Base-by-base conservation (phyloP, 345 rosid genomes). In the thale cress (Arabidopsis thaliana) region DNA sequence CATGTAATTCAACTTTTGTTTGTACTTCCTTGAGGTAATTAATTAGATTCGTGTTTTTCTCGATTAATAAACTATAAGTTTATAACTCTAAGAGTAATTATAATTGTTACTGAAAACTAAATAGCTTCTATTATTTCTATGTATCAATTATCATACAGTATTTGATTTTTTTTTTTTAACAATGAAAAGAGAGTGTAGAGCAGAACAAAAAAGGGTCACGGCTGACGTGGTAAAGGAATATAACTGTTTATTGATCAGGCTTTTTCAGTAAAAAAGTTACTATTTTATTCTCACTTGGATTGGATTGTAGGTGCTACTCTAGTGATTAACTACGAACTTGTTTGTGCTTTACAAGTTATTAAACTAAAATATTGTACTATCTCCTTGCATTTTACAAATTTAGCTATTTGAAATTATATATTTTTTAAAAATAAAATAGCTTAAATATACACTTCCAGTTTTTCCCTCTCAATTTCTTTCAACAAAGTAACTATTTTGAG, bases 171-270 rank as follows among this genome's bases (percentile, higher is more conserved):
- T 24, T 7, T 33, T 24, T 8, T 11, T 2, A 1, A 11, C 8
- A 53, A 53, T n/a, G 28, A 53, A 59, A 23, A 60, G 24, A 61
- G 36, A 62, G 23, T 37, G 23, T 33, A 49, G 32, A 45, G 52
- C 25, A 58, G 46, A 28, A 28, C 32, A 11, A 53, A 49, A 59
- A 37, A 10, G 59, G 13, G 25, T 4, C 10, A 59, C 4, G 30
- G 49, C 20, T 61, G 69, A 28, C 41, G 44, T 50, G 34, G 49
- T 52, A 40, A 51, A 51, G 69, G 77, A 74, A 65, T 36, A 65
- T 63, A 56, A 57, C 50, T 74, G 51, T 57, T 74, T 45, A 25
- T 46, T 57, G 42, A 57, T 36, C 51, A 65, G 51, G 66, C 59
- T 36, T 65, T 72, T 28, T 48, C 50, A 44, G 57, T 65, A 71